Conservation (phyloP, 2,329 filamentous ascomycete species). For the Biscogniauxia sp. region DNA sequence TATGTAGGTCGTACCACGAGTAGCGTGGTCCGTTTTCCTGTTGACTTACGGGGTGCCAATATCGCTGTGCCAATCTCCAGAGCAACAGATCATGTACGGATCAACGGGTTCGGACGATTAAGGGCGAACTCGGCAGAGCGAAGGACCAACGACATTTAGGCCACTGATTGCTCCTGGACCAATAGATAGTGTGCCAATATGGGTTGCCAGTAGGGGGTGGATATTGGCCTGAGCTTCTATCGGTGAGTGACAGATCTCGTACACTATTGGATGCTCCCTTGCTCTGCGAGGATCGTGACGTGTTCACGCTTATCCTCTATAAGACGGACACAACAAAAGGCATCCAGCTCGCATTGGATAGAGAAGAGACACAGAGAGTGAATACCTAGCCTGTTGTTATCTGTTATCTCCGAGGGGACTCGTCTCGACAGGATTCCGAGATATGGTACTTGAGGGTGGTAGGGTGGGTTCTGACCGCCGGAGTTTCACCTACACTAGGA, state of each 20-base stretch:
- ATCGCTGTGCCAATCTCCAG: neutral
- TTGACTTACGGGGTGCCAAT: neutral
- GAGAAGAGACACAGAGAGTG: neutral
- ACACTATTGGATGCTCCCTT: neutral
- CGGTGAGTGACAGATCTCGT: neutral
- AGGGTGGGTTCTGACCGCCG: neutral
- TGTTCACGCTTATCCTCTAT: neutral
- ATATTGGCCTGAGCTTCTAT: neutral
- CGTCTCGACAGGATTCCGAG: neutral
- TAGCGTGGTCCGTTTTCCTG: neutral
- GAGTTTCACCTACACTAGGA: neutral
- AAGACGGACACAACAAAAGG: neutral
- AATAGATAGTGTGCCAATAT: neutral
- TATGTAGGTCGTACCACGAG: neutral
- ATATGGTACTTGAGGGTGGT: neutral
- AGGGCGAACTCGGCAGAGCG: neutral
- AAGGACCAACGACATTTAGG: neutral
- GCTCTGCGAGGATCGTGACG: neutral
- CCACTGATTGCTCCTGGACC: neutral
- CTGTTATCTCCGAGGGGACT: neutral
- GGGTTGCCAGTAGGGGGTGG: neutral
- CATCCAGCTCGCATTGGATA: neutral
- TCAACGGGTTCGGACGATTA: neutral
- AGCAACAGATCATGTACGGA: neutral
- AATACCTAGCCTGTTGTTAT: neutral